Conservation (phyloP, 148 eudicot genomes). For the Heliosperma pusillum region DNA sequence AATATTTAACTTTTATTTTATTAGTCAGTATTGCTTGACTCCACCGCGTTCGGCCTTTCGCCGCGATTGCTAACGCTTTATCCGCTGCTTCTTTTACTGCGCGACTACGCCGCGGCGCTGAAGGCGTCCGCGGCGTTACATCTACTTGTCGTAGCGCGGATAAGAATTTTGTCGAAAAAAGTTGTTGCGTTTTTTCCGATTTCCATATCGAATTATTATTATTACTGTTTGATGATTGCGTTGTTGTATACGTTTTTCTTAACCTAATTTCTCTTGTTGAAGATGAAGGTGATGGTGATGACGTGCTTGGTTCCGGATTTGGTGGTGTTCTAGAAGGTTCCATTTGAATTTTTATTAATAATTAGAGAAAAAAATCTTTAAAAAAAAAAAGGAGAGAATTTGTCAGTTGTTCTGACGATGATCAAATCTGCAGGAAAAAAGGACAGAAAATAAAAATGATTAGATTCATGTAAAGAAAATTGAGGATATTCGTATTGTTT, state of each 20-base stretch:
- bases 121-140: conserved; percentile 26
- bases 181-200: conserved; percentile 65
- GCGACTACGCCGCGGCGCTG: conserved; percentile 49
- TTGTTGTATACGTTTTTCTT: conserved; percentile 46
- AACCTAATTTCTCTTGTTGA: conserved; percentile 40
- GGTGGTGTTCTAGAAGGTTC: conserved; percentile 23
- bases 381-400: background rate
- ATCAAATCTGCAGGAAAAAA: conserved; percentile 10
- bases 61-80: conserved; percentile 63
- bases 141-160: conserved; percentile 72
- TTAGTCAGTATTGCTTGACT: conserved; percentile 77
- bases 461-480: conserved; percentile 12
- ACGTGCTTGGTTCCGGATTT: conserved; percentile 42
- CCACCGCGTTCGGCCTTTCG: conserved; percentile 78
- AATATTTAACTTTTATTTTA: conserved; percentile 66
- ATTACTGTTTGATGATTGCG: conserved; percentile 20
- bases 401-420: conserved; percentile 9
- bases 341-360: background rate
- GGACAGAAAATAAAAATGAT: background rate
- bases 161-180: conserved; percentile 69
- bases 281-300: conserved; percentile 20
- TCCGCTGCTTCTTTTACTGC: conserved; percentile 77
- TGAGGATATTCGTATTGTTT: conserved; percentile 29
- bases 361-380: background rate
- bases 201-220: conserved; percentile 50